phyloP scores from a whole-genome alignment of 2,329 filamentous ascomycete genomes.

The Sclerotiophoma versabilis region DNA sequence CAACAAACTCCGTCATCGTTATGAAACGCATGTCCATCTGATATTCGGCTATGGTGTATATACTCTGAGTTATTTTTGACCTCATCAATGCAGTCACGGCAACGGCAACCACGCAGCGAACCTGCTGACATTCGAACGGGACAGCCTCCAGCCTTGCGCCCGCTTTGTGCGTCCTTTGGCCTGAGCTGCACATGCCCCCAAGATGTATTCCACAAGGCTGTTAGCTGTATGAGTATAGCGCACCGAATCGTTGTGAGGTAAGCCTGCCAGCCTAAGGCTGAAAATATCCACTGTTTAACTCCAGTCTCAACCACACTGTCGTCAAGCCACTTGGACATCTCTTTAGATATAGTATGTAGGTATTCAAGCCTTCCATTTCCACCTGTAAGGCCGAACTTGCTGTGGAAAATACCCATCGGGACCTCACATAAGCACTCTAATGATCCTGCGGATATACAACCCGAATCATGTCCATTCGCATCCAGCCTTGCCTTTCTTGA shows the following conservation, averaged over 20 bases:
- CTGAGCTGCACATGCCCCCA: not conserved
- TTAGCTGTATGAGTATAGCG: not conserved
- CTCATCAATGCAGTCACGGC: not conserved
- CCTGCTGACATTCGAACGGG: not conserved
- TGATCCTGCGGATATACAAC: not conserved
- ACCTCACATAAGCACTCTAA: slow-evolving; percentile 6
- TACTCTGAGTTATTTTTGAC: not conserved
- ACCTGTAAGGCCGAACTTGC: not conserved
- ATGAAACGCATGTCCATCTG: not conserved
- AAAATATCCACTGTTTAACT: not conserved
- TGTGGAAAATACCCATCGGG: not conserved
- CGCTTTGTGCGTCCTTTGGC: not conserved
- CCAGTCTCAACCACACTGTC: not conserved
- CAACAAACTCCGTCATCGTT: not conserved
- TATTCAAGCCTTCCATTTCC: not conserved
- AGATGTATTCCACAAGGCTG: not conserved
- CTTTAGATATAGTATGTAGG: no score
- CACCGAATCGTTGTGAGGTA: not conserved
- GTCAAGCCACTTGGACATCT: not conserved
- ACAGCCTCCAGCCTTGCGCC: not conserved
- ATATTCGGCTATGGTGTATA: not conserved
- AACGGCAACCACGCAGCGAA: not conserved
- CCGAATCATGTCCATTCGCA: not conserved
- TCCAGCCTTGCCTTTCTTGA: not conserved
- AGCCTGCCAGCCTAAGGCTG: not conserved